phyloP scores from a whole-genome alignment of 768 basidiomycete genomes.

The Lactarius akahatsu region DNA sequence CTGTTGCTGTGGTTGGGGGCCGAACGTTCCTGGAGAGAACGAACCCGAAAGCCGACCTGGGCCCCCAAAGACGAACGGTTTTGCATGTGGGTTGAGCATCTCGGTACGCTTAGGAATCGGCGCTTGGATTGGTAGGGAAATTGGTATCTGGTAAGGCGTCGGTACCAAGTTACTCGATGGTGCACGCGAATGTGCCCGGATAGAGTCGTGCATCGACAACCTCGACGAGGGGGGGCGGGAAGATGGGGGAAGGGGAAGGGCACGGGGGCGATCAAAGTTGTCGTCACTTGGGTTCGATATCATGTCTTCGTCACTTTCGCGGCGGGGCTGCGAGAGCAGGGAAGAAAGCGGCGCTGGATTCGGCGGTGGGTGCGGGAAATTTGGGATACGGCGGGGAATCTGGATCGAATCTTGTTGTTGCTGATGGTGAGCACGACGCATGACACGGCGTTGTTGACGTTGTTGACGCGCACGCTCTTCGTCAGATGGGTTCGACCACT shows the following conservation, averaged over 20 bases:
- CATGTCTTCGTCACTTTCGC: conserved; percentile 58
- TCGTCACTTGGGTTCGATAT: conserved; percentile 89
- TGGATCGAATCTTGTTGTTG: conserved; percentile 43
- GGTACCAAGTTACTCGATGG: conserved; percentile 28
- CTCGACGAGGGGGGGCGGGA: conserved; percentile 51
- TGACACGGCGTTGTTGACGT: conserved; percentile 59
- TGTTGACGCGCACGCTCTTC: conserved; percentile 77
- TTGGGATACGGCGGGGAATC: conserved; percentile 69
- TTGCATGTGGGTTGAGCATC: conserved; percentile 73
- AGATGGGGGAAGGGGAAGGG: conserved; percentile 3
- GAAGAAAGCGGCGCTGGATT: conserved; percentile 44
- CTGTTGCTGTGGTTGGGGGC: conserved; percentile 36
- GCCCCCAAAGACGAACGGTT: conserved; percentile 77
- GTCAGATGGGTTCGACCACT: conserved; percentile 90
- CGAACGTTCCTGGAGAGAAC: conserved; percentile 34
- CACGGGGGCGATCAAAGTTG: conserved; percentile 34
- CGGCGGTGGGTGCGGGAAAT: conserved; percentile 74
- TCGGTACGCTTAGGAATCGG: conserved; percentile 31
- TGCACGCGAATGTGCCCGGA: conserved; percentile 60
- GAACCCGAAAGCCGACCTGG: conserved; percentile 39
- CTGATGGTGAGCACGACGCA: conserved; percentile 48
- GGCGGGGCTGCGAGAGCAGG: conserved; percentile 32
- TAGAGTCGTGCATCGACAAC: conserved; percentile 59
- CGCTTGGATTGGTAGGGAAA: conserved; percentile 23
- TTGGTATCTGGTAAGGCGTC: conserved; percentile 23